A percentile compares a stretch with the other conserved stretches of the same genome.
phyloP scores from a whole-genome alignment of 306 rosid species.

The Cucumis melo region DNA sequence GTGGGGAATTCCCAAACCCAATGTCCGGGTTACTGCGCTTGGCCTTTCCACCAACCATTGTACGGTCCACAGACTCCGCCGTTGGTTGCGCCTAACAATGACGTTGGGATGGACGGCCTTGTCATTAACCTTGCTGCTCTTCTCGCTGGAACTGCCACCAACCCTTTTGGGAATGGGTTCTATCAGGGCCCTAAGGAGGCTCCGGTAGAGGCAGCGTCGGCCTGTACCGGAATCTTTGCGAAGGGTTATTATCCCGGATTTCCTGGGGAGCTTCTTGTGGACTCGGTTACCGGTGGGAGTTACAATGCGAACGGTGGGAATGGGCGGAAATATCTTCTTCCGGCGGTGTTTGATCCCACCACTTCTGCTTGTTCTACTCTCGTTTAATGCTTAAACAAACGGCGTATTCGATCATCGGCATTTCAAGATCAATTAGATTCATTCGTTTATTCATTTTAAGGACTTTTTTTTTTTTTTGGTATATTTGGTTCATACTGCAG shows the following conservation, averaged over 20 bases:
- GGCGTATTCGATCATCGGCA: background rate
- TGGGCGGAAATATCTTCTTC: constrained; percentile 41
- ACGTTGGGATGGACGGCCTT: constrained; percentile 60
- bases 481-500: background rate
- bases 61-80: constrained; percentile 44
- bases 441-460: background rate
- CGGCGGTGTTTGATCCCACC: constrained; percentile 38
- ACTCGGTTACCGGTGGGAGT: constrained; percentile 32
- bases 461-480: background rate
- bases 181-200: constrained; percentile 59
- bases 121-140: constrained; percentile 40
- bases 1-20: constrained; percentile 55
- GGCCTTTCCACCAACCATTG: constrained; percentile 58
- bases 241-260: constrained; percentile 55
- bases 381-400: background rate
- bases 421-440: background rate
- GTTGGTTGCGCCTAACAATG: constrained; percentile 45
- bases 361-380: constrained; percentile 36
- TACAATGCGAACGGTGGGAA: constrained; percentile 38
- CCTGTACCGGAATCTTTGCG: constrained; percentile 41
- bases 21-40: constrained; percentile 53
- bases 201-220: constrained; percentile 44
- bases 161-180: constrained; percentile 48
- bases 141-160: constrained; percentile 39
- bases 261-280: constrained; percentile 32